Evolutionary conservation across 345 rosid genomes (phyloP).

Genomic region (Erysimum cheiranthoides): DNA sequence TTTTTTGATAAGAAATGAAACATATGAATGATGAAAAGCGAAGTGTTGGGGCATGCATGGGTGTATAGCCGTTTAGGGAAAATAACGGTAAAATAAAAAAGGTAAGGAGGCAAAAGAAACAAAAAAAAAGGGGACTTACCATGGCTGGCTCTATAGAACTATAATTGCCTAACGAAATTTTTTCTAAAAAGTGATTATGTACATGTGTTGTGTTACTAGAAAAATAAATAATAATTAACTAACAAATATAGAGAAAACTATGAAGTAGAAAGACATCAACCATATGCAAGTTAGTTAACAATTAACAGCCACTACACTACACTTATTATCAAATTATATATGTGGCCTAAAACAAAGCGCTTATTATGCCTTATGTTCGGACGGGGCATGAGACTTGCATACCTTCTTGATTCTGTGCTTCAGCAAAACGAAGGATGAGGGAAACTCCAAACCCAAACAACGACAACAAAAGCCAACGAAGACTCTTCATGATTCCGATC

Average conservation of each 20-base stretch:
- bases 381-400: background rate
- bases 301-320: background rate
- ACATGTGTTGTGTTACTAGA: background rate
- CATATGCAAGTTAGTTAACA: background rate
- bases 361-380: background rate
- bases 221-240: background rate
- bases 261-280: too few species aligned
- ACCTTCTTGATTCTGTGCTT: conserved; percentile 53
- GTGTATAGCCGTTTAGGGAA: background rate
- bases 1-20: too few species aligned
- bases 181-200: background rate
- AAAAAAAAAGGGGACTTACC: too few species aligned
- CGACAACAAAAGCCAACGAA: background rate
- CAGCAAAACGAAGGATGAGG: conserved; percentile 12
- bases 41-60: background rate
- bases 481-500: conserved; percentile 26
- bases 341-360: background rate
- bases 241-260: background rate
- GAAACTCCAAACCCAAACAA: conserved; percentile 4
- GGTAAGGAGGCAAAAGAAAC: too few species aligned
- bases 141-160: background rate
- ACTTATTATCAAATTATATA: background rate
- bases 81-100: too few species aligned
- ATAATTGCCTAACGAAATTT: too few species aligned
- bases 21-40: conserved; percentile 11